Evolutionary conservation across 345 rosid species (phyloP).

Genomic region (Lepidium aucheri): DNA sequence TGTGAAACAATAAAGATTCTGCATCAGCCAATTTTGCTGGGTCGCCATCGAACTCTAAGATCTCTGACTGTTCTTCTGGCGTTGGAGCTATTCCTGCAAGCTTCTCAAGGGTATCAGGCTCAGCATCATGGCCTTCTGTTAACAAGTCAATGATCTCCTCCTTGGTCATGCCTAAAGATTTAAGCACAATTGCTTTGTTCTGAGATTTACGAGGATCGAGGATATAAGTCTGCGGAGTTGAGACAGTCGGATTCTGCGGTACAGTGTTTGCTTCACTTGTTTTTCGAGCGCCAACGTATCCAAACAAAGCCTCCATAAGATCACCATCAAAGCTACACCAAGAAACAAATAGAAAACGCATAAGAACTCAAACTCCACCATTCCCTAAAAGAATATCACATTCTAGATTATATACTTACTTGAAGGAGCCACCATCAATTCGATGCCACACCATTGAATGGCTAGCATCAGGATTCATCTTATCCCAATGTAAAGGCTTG

Average conservation of each 20-base stretch:
- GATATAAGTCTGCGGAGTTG: constrained; percentile 40
- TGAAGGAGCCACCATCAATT: constrained; percentile 66
- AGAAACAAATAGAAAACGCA: neutral
- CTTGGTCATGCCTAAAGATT: constrained; percentile 52
- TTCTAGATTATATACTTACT: constrained; percentile 35
- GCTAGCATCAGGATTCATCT: constrained; percentile 43
- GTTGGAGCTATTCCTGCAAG: constrained; percentile 65
- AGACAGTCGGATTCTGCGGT: constrained; percentile 4
- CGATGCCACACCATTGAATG: constrained; percentile 91
- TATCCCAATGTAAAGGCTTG: constrained; percentile 94
- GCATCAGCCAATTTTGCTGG: constrained; percentile 56
- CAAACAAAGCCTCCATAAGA: constrained; percentile 90
- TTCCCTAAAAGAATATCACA: neutral
- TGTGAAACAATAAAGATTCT: constrained; percentile 57
- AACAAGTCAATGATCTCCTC: constrained; percentile 50
- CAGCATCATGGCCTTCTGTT: constrained; percentile 49
- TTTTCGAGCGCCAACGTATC: constrained; percentile 52
- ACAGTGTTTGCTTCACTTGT: constrained; percentile 20
- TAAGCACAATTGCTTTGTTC: constrained; percentile 75
- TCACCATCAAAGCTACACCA: constrained; percentile 64
- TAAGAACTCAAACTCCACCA: neutral
- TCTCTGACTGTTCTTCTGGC: constrained; percentile 54
- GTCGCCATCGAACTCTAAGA: constrained; percentile 52
- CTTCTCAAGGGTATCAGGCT: constrained; percentile 65
- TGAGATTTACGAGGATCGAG: constrained; percentile 77